These are phyloP conservation scores for Cenchrus purpureus DNA, from an alignment of 176 grass and related monocot species.

Conservation along the genomic window DNA sequence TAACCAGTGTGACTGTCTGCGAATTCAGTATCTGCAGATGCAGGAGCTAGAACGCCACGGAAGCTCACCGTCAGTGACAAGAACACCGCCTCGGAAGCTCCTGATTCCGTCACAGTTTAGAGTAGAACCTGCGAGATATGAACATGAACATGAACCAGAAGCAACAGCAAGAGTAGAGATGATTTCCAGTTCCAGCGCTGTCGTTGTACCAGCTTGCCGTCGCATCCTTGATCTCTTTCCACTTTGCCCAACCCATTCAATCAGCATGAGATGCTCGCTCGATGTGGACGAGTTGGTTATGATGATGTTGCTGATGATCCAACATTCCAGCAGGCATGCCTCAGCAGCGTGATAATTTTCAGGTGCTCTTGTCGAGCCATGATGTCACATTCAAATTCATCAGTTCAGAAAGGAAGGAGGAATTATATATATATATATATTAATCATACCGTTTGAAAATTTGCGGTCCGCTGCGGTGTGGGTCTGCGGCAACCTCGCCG, in stretches of 20 bases:
- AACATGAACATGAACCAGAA: no score
- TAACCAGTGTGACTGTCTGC: neutral
- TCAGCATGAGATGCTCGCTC: neutral
- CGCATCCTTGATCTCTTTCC: neutral
- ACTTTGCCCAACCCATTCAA: neutral
- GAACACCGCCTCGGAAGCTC: neutral
- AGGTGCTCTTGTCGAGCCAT: no score
- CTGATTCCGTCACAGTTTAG: no score
- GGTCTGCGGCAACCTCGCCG: no score
- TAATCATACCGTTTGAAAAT: no score
- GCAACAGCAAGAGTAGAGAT: no score
- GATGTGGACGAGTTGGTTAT: neutral
- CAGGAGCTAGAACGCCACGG: neutral
- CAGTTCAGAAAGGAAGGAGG: no score
- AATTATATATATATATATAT: no score
- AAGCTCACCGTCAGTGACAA: neutral
- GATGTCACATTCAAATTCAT: no score
- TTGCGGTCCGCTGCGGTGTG: no score
- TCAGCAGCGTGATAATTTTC: neutral
- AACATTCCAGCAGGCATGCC: neutral
- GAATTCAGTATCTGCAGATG: neutral
- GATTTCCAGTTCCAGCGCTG: no score
- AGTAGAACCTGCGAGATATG: no score
- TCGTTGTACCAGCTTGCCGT: neutral
- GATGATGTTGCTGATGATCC: neutral